These are phyloP conservation scores for Corymbia calophylla DNA, from an alignment of 441 rosid species.

Conservation along the genomic window DNA sequence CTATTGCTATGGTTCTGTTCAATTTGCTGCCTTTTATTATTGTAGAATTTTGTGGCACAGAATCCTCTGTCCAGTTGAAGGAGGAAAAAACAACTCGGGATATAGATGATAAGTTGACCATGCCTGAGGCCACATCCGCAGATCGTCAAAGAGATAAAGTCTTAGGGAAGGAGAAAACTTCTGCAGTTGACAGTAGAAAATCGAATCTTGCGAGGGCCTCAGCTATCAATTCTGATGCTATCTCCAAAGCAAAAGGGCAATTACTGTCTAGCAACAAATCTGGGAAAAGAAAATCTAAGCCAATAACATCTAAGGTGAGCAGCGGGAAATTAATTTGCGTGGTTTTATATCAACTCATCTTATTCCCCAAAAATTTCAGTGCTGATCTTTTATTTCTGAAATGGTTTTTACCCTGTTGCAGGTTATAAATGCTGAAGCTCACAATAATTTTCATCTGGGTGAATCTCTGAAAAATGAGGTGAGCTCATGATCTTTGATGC, in stretches of 20 bases:
- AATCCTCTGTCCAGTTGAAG: conserved; percentile 55
- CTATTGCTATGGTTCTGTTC: neutral
- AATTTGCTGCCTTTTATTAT: neutral
- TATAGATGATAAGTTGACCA: conserved; percentile 36
- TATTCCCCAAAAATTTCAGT: neutral
- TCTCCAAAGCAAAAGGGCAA: conserved; percentile 31
- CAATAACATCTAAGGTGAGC: conserved; percentile 33
- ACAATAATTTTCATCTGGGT: conserved; percentile 19
- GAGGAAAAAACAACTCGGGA: conserved; percentile 41
- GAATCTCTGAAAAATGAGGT: conserved; percentile 39
- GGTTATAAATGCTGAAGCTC: conserved; percentile 34
- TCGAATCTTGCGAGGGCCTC: conserved; percentile 40
- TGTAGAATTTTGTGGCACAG: conserved; percentile 30
- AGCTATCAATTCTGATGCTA: conserved; percentile 19
- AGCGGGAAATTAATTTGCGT: neutral
- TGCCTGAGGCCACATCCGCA: conserved; percentile 40
- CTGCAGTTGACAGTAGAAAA: conserved; percentile 40
- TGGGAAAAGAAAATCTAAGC: conserved; percentile 49
- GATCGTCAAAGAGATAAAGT: conserved; percentile 32
- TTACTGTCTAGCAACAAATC: conserved; percentile 24
- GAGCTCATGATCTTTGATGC: neutral
- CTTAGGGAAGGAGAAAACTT: conserved; percentile 35
- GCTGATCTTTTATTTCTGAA: neutral
- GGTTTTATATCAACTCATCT: neutral
- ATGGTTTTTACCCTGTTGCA: conserved; percentile 13